Evolutionary conservation across 140 eudicot species (phyloP).

Genomic region (Erigeron philadelphicus): DNA sequence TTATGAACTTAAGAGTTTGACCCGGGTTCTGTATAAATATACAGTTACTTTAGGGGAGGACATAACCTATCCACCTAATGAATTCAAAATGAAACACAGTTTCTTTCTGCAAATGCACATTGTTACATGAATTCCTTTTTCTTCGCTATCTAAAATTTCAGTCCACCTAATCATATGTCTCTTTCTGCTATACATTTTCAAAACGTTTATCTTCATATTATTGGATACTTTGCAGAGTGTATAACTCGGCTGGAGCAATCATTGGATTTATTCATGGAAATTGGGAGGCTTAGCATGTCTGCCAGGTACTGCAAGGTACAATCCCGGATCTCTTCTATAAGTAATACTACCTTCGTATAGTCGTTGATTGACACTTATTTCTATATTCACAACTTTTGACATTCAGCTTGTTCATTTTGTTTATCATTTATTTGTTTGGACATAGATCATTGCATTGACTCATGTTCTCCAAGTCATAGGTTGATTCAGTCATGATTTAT

Average conservation of each 20-base stretch:
- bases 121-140: background rate
- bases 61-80: too few relatives aligned
- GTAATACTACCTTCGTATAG: background rate
- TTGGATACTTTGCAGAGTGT: slow-evolving; percentile 43
- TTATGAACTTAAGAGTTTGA: too few relatives aligned
- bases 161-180: too few relatives aligned
- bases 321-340: background rate
- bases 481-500: background rate
- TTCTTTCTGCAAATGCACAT: too few relatives aligned
- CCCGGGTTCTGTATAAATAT: too few relatives aligned
- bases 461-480: background rate
- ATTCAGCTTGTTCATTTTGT: too few relatives aligned
- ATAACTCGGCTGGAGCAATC: slow-evolving; percentile 52
- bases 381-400: too few relatives aligned
- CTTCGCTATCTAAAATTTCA: too few relatives aligned
- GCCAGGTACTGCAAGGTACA: slow-evolving; percentile 70
- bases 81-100: too few relatives aligned
- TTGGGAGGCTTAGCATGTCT: slow-evolving; percentile 61
- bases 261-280: slow-evolving; percentile 50
- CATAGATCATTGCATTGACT: too few relatives aligned
- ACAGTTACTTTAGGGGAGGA: too few relatives aligned
- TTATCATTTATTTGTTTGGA: too few relatives aligned
- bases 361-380: background rate
- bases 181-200: background rate
- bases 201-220: background rate